A percentile compares a stretch with the other conserved stretches of the same genome.
Conservation (phyloP, 345 rosid species). For the Pistacia integerrima region DNA sequence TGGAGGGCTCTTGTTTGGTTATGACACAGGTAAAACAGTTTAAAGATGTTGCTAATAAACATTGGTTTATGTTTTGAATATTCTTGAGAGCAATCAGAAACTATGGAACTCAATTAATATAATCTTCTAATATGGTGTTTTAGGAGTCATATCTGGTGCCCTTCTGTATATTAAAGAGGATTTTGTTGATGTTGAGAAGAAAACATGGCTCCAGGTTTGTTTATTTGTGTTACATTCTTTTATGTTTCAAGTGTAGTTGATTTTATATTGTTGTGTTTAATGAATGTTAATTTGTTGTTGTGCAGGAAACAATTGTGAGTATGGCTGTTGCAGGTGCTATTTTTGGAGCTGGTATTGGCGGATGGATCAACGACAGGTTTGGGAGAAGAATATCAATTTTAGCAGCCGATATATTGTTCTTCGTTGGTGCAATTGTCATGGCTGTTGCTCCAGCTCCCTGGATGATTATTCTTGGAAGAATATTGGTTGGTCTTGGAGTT, state of each 20-base stretch:
- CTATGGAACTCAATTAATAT: neutral
- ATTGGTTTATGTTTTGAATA: neutral
- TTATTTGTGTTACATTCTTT: neutral
- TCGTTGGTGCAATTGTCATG: constrained; percentile 72
- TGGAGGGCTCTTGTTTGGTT: constrained; percentile 94
- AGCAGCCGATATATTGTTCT: constrained; percentile 62
- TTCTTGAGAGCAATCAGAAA: no score
- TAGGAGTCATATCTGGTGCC: constrained; percentile 92
- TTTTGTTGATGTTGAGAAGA: constrained; percentile 58
- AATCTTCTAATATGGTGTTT: neutral
- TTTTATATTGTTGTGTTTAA: neutral
- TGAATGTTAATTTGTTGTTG: neutral
- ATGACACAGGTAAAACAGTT: constrained; percentile 67
- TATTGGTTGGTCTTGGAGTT: constrained; percentile 86
- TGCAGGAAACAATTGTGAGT: constrained; percentile 78
- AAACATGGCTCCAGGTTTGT: constrained; percentile 70
- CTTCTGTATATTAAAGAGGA: constrained; percentile 79
- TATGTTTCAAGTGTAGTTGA: neutral
- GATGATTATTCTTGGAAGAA: constrained; percentile 70
- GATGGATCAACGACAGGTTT: constrained; percentile 72
- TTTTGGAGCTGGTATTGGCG: constrained; percentile 80
- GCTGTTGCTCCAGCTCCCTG: constrained; percentile 70
- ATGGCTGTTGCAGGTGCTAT: constrained; percentile 92
- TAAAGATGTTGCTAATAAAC: no score
- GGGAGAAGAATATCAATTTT: constrained; percentile 71